Base-by-base conservation (phyloP, 2,329 filamentous ascomycete genomes). In the Botryotinia calthae region DNA sequence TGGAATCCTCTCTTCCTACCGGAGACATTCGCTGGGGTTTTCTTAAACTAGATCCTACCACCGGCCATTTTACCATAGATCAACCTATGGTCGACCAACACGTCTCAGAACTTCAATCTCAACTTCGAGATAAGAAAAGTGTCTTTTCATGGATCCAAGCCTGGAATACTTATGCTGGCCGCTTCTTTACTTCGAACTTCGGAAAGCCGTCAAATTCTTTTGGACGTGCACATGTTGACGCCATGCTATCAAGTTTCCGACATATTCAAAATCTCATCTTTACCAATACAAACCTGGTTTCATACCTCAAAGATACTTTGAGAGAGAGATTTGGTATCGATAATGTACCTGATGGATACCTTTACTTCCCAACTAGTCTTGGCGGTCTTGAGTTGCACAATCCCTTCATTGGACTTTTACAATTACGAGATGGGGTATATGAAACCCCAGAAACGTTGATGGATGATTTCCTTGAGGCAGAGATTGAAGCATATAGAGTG, bases 1-100 rank as follows among this genome's bases (percentile, higher is more conserved):
- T 78, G 22, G 66, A 75, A 71, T 65, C 73, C 65, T 71, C 70
- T 48, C 83, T 90, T 4, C 88, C 88, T 1, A 69, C 77, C 5
- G 88, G 88, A 0, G 82, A 86, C 10, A 86, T 90, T 56, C 83
- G 84, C 48, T 90, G 87, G 87, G 88, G 88, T 0, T 89, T 90
- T 75, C 81, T 90, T 58, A 81, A 83, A 72, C 83, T 90, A 5
- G 85, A 88, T 73, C 79, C 83, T 4, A 74, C 79, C 6, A 79
- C 83, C n/a, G 85, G 85, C 14, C 82, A 82, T 18, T 90, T 89
- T 79, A 77, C 85, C 51, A 87, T 90, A 68, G 86, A 90, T 75
- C 85, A 87, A 75, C 72, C 79, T 4, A 84, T 87, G 79, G 86
- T 90, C 4, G 84, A 88, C 72, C 79, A 82, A 40, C 88, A 90